A percentile compares a stretch with the other conserved stretches of the same genome.
Conservation (phyloP, 2,329 filamentous ascomycete species). For the Neopestalotiopsis clavispora region DNA sequence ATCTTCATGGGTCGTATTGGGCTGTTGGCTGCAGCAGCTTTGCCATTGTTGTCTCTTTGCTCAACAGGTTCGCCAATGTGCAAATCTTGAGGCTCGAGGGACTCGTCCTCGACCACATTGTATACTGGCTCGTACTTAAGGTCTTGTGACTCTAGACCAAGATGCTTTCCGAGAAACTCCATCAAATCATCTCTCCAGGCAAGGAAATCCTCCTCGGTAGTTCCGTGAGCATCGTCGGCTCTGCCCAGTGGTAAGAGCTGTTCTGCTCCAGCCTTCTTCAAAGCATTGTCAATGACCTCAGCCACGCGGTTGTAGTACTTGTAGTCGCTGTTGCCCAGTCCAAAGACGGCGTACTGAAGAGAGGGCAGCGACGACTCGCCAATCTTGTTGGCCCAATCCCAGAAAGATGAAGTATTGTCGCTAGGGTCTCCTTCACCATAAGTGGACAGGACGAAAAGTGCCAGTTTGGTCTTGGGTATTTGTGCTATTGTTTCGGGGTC, state of each 20-base stretch:
- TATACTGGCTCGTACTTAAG: slow-evolving; percentile 27
- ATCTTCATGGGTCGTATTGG: slow-evolving; percentile 26
- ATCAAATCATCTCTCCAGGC: slow-evolving; percentile 38
- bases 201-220: slow-evolving; percentile 42
- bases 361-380: slow-evolving; percentile 23
- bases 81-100: slow-evolving; percentile 23
- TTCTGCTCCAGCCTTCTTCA: slow-evolving; percentile 32
- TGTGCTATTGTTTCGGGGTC: slow-evolving; percentile 43
- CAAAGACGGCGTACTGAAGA: slow-evolving; percentile 41
- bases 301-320: slow-evolving; percentile 43
- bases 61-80: slow-evolving; percentile 29
- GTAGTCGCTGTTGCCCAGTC: slow-evolving; percentile 45
- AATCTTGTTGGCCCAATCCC: slow-evolving; percentile 31
- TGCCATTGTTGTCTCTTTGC: background rate
- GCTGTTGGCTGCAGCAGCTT: slow-evolving; percentile 18
- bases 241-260: slow-evolving; percentile 32
- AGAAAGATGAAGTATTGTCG: slow-evolving; percentile 40
- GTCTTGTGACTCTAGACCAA: slow-evolving; percentile 17
- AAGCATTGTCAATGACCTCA: slow-evolving; percentile 31
- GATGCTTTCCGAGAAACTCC: slow-evolving; percentile 27
- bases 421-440: slow-evolving; percentile 47
- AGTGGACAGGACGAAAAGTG: slow-evolving; percentile 43
- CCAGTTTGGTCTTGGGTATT: slow-evolving; percentile 31
- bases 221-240: slow-evolving; percentile 38
- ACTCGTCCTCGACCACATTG: slow-evolving; percentile 26